Conservation (phyloP, 441 rosid genomes). For the Flueggea neowawraea region DNA sequence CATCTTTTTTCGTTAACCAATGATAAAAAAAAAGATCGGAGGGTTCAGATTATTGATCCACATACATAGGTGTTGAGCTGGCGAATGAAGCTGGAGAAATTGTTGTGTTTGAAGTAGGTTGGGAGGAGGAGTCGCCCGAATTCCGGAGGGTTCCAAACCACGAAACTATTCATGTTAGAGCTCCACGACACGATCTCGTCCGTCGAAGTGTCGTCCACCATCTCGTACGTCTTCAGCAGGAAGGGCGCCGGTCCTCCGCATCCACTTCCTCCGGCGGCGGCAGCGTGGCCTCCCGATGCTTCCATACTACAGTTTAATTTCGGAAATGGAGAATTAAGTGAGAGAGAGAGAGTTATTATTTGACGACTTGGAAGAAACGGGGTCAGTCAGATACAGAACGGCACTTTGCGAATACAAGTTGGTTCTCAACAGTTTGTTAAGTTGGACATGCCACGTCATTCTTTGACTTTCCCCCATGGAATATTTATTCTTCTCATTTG, state of each 20-base stretch:
- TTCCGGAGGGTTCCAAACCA: slow-evolving; percentile 89
- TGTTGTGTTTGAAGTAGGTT: slow-evolving; percentile 81
- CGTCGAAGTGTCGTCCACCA: slow-evolving; percentile 77
- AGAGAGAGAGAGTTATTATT: too few relatives aligned
- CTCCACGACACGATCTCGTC: slow-evolving; percentile 91
- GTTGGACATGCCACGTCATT: too few relatives aligned
- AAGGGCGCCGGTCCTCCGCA: slow-evolving; percentile 68
- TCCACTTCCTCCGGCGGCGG: slow-evolving; percentile 13
- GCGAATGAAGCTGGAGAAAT: slow-evolving; percentile 88
- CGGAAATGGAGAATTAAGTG: too few relatives aligned
- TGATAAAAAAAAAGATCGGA: too few relatives aligned
- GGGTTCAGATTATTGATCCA: neutral
- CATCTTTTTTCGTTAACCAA: too few relatives aligned
- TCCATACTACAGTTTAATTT: slow-evolving; percentile 13
- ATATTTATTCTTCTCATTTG: too few relatives aligned
- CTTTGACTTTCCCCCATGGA: too few relatives aligned
- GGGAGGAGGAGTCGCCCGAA: slow-evolving; percentile 76
- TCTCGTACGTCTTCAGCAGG: slow-evolving; percentile 76
- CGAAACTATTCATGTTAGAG: slow-evolving; percentile 58
- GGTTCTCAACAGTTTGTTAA: too few relatives aligned
- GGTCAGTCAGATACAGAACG: too few relatives aligned
- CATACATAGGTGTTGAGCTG: slow-evolving; percentile 87
- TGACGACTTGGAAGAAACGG: too few relatives aligned
- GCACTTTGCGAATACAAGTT: too few relatives aligned
- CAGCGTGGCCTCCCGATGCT: slow-evolving; percentile 8